Evolutionary conservation across 1,284 basidiomycete genomes (phyloP).

Genomic region (Pseudozyma tsukubaensis): DNA sequence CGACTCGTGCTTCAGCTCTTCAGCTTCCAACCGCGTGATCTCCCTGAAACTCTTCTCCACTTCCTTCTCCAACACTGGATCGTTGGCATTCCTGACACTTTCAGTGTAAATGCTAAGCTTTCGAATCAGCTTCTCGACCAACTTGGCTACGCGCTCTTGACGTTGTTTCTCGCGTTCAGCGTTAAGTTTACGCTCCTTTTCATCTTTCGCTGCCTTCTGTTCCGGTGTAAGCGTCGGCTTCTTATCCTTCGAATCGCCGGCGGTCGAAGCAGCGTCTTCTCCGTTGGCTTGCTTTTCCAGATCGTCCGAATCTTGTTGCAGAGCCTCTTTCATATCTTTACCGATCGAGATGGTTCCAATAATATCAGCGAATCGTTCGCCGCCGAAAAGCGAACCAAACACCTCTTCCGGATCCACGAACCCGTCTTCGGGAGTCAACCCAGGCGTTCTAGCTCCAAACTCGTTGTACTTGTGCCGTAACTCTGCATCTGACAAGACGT

Average conservation of each 20-base stretch:
- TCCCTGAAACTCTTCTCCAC: conserved; percentile 61
- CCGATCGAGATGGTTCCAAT: conserved; percentile 86
- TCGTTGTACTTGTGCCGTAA: conserved; percentile 94
- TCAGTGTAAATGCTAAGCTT: conserved; percentile 94
- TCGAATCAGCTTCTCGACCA: conserved; percentile 84
- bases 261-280: conserved; percentile 8
- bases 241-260: neutral
- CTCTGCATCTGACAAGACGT: conserved; percentile 80
- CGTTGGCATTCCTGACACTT: conserved; percentile 78
- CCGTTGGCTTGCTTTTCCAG: conserved; percentile 59
- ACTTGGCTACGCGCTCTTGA: conserved; percentile 81
- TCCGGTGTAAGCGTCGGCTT: conserved; percentile 78
- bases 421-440: conserved; percentile 63
- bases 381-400: conserved; percentile 75
- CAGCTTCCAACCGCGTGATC: conserved; percentile 65
- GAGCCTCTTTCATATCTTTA: conserved; percentile 95
- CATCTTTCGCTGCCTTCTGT: conserved; percentile 82
- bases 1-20: conserved; percentile 77
- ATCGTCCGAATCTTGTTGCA: conserved; percentile 89
- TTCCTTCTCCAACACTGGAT: conserved; percentile 76
- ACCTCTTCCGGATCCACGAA: conserved; percentile 84
- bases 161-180: conserved; percentile 85
- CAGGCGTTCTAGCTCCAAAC: conserved; percentile 70
- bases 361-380: conserved; percentile 83
- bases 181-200: conserved; percentile 74